Evolutionary conservation across 78 protist species (phyloP), one percentile per base, ranked within the genome.

Genomic region (Fonticula alba): DNA sequence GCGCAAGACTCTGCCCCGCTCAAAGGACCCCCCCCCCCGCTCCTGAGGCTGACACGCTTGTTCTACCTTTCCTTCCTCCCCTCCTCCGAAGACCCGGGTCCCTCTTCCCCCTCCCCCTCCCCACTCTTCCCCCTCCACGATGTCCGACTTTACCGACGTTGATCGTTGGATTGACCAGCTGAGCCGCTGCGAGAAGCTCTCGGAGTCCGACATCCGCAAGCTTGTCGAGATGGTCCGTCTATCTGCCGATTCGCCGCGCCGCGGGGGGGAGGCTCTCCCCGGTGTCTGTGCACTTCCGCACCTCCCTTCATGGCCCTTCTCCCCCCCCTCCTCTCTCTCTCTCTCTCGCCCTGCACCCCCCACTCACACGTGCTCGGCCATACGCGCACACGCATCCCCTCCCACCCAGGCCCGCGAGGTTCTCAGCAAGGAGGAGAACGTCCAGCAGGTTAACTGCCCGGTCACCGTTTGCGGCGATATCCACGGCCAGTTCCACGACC

Each of bases 391-490:
- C 60, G 14, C 5, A 0, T 6, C 37, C 33, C 9, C 20, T n/a
- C n/a, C n/a, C n/a, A 11, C 20, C 20, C 66, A 82, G 80, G 89
- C 75, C 24, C 79, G 78, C 57, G 93, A 88, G 35, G 51, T 86
- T 2, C 80, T 95, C 38, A 56, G 75, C n/a, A 92, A 88, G 36
- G 97, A 95, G 82, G 27, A 78, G 17, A 95, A 91, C 51, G 96
- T 92, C 32, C 95, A 86, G 64, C 82, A 92, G 4, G 95, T 95
- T 5, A 14, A 60, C 33, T 46, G 83, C 40, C 97, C 99, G 6
- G 96, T 95, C 33, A 91, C 99, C 3, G 80, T 90, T 33, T 90
- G 95, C 73, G 98, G 98, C 22, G 98, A 94, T 75, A 90, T 94
- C 59, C 98, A 93, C 65, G 97, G 99, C 36, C 96, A 93, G 72